Evolutionary conservation across 129 eudicot species (phyloP), one percentile per base, ranked within the genome.

Genomic region (Chrysanthemum makinoi): DNA sequence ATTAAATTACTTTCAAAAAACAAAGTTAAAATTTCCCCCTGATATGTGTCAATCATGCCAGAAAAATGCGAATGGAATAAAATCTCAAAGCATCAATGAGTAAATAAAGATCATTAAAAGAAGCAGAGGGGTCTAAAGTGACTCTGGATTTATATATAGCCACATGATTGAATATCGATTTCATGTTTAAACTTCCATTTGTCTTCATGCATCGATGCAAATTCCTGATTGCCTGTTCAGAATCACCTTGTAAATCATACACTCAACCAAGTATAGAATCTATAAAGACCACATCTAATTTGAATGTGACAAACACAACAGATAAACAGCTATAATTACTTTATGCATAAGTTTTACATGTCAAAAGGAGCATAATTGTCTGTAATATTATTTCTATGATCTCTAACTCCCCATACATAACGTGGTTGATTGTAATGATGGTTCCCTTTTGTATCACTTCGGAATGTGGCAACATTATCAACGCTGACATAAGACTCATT

Each of bases 261-360:
- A 66, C 43, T 22, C 59, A 48, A 0, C 65, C 56, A 12, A 39
- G 65, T 17, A 56, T 56, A 55, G 1, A 35, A 55, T 55, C 50
- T 18, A 33, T 43, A 70, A 33, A 70, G 65, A 70, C 15, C 11
- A 9, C 43, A 11, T 59, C 14, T 3, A 6, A 10, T 10, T 55
- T 56, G 44, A 10, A 6, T 3, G 28, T 14, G 68, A 59, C 2
- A 12, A 22, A 62, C 60, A 68, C 47, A 61, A 3, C 33, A 72
- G 57, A 17, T 49, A n/a, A 39, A 13, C 44, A 52, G 64, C 64
- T 51, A 73, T 54, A 63, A 18, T 52, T 28, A 49, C 62, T 28
- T 73, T 51, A 33, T 22, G 39, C 62, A 19, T 4, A 52, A 2
- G 1, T 65, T 4, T 64, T n/a, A n/a, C n/a, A n/a, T n/a, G n/a